Conservation (phyloP, 345 rosid species). For the Bruguiera gymnorhiza region DNA sequence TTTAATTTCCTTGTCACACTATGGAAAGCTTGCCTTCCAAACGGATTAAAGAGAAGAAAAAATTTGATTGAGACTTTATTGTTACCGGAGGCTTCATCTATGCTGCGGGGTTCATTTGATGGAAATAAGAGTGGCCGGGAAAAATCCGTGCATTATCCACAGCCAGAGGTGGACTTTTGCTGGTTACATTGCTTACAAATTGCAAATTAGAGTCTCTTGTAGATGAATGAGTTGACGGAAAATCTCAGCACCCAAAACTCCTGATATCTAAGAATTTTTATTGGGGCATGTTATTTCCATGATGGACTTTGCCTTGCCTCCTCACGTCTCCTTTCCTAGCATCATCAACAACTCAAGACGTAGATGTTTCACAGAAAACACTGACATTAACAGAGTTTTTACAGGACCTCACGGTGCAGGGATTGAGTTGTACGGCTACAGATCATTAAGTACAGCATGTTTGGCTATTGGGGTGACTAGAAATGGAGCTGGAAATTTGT, state of each 20-base stretch:
- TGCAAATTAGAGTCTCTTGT: neutral
- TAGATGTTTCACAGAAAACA: conserved; percentile 17
- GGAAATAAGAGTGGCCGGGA: neutral
- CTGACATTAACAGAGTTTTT: conserved; percentile 3
- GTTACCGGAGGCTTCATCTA: too few species aligned
- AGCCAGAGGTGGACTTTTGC: conserved; percentile 35
- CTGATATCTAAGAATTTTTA: neutral
- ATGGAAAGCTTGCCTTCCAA: too few species aligned
- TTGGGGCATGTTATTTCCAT: conserved; percentile 25
- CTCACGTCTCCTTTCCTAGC: conserved; percentile 23
- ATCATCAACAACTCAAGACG: conserved; percentile 39
- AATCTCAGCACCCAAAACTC: too few species aligned
- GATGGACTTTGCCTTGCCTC: conserved; percentile 51
- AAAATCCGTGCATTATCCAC: conserved; percentile 18
- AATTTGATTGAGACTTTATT: too few species aligned
- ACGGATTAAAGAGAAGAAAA: too few species aligned
- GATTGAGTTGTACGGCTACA: conserved; percentile 30
- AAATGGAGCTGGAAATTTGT: conserved; percentile 39
- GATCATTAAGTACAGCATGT: conserved; percentile 25
- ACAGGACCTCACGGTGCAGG: conserved; percentile 21
- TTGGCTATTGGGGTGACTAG: conserved; percentile 37
- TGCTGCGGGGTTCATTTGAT: too few species aligned
- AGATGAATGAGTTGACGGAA: too few species aligned
- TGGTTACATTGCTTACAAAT: neutral
- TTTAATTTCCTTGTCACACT: too few species aligned